These are phyloP conservation scores for Pseudonitzschia pungens DNA, from an alignment of 108 stramenopile genomes.

Conservation along the genomic window DNA sequence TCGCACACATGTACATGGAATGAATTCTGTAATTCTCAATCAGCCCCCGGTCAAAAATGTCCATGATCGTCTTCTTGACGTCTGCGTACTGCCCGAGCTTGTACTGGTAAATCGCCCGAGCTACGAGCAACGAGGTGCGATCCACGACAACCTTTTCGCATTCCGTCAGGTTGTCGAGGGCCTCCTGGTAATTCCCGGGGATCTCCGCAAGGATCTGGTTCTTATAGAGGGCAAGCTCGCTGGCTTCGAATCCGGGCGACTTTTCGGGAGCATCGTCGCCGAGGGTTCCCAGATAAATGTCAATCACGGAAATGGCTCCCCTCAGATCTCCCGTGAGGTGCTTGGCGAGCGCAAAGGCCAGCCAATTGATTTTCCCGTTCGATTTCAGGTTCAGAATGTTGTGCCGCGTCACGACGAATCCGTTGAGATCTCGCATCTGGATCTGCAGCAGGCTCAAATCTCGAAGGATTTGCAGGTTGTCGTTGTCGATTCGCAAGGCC, in stretches of 20 bases:
- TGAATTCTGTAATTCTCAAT: constrained; percentile 93
- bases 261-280: constrained; percentile 64
- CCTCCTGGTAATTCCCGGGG: constrained; percentile 72
- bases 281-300: constrained; percentile 80
- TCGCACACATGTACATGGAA: constrained; percentile 88
- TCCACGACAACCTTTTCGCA: constrained; percentile 70
- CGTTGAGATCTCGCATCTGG: constrained; percentile 91
- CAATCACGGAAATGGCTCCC: constrained; percentile 86
- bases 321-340: constrained; percentile 81
- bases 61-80: constrained; percentile 60
- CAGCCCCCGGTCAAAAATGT: constrained; percentile 65
- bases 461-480: constrained; percentile 93
- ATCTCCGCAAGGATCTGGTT: constrained; percentile 83
- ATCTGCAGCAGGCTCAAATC: constrained; percentile 91
- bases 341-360: constrained; percentile 90
- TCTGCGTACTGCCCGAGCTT: constrained; percentile 64
- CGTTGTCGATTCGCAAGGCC: constrained; percentile 90
- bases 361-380: constrained; percentile 91
- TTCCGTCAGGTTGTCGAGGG: constrained; percentile 77
- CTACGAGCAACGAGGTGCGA: constrained; percentile 60
- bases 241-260: constrained; percentile 81
- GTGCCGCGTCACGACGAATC: constrained; percentile 89
- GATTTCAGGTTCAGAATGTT: constrained; percentile 79
- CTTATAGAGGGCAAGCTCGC: constrained; percentile 91
- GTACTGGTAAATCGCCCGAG: constrained; percentile 72